A percentile compares a stretch with the other conserved stretches of the same genome.
Conservation (phyloP, 805 yeast genomes). For the Kuraishia capsulata region DNA sequence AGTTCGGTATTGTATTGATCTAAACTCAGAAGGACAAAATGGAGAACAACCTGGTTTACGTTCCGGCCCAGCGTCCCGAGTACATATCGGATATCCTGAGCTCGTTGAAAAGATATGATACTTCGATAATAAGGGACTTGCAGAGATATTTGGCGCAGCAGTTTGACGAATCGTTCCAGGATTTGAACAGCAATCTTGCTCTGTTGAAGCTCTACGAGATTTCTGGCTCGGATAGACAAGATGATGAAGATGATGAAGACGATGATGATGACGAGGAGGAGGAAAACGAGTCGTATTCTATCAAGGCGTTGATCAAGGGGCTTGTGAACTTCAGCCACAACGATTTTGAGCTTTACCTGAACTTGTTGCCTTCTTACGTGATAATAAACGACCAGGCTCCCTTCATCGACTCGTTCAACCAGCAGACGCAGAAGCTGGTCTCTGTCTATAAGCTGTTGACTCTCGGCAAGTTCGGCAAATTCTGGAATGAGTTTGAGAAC, state of each 20-base stretch:
- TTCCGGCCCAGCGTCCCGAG: conserved; percentile 29
- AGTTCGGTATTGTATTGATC: no score
- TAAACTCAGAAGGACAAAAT: conserved; percentile 1
- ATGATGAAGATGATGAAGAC: conserved; percentile 23
- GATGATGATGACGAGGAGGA: conserved; percentile 20
- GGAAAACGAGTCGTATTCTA: conserved; percentile 27
- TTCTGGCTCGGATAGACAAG: conserved; percentile 19
- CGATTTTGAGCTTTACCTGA: conserved; percentile 34
- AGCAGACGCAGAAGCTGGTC: conserved; percentile 5
- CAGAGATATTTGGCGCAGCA: conserved; percentile 35
- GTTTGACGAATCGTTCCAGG: conserved; percentile 25
- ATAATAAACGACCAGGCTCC: conserved; percentile 5
- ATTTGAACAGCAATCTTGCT: conserved; percentile 35
- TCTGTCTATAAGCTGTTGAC: conserved; percentile 4
- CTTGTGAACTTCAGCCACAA: conserved; percentile 28
- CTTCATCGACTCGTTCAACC: conserved; percentile 7
- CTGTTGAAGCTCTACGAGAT: conserved; percentile 32
- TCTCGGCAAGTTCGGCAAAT: conserved; percentile 4
- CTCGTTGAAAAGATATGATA: conserved; percentile 34
- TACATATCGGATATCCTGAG: conserved; percentile 28
- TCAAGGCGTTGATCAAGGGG: conserved; percentile 30
- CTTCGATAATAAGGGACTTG: conserved; percentile 29
- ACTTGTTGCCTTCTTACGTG: conserved; percentile 30
- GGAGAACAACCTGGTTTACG: conserved; percentile 23
- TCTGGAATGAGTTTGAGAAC: conserved; percentile 5